phyloP scores from a whole-genome alignment of 2,329 filamentous ascomycete species.

The Ophiostoma perfectum region DNA sequence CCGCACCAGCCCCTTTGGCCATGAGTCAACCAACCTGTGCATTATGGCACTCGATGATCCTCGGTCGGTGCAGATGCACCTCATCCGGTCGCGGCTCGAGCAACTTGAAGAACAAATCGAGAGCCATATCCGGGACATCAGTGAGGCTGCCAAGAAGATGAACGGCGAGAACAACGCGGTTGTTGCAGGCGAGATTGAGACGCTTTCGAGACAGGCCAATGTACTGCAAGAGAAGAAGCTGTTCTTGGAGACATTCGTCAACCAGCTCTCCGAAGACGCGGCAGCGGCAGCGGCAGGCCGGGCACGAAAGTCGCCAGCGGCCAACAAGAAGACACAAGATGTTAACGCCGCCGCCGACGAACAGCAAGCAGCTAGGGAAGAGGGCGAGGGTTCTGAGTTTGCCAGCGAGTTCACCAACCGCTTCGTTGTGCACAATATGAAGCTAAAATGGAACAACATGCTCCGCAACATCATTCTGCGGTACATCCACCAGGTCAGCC shows the following conservation, averaged over 20 bases:
- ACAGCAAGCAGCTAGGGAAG: background rate
- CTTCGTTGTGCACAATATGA: conserved; percentile 95
- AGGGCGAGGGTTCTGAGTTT: conserved; percentile 67
- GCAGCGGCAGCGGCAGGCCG: conserved; percentile 26
- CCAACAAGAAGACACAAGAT: conserved; percentile 2
- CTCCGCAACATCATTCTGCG: conserved; percentile 92
- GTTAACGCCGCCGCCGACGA: background rate
- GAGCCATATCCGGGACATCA: conserved; percentile 65
- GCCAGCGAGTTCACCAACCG: conserved; percentile 96
- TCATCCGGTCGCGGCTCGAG: conserved; percentile 75
- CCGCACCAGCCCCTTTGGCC: conserved; percentile 81
- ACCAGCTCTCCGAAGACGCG: conserved; percentile 42
- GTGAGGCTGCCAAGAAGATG: conserved; percentile 67
- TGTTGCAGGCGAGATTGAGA: conserved; percentile 55
- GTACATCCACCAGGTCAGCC: conserved; percentile 95
- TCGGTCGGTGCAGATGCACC: conserved; percentile 75
- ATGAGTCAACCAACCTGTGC: conserved; percentile 90
- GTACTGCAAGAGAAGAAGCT: conserved; percentile 54
- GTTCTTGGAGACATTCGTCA: conserved; percentile 55
- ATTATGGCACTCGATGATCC: conserved; percentile 92
- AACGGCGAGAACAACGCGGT: conserved; percentile 42
- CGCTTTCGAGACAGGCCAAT: conserved; percentile 49
- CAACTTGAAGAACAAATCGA: conserved; percentile 73
- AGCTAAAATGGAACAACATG: conserved; percentile 97
- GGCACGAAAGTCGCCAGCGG: background rate